These are phyloP conservation scores for Fusarium sp. DNA, from an alignment of 2,329 filamentous ascomycete genomes.

Conservation along the genomic window DNA sequence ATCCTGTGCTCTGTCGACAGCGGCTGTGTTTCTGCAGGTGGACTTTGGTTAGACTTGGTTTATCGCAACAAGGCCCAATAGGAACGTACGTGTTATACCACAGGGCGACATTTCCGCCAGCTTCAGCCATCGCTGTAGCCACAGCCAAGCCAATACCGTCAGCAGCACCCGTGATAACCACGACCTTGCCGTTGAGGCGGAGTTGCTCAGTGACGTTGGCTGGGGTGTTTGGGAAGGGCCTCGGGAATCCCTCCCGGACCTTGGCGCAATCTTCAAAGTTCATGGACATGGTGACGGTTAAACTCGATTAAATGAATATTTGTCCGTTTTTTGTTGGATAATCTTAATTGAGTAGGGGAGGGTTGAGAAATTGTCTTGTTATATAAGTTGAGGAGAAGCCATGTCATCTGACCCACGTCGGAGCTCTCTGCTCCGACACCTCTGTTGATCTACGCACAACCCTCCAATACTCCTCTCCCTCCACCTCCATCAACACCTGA, in stretches of 20 bases:
- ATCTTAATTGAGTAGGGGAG: neutral
- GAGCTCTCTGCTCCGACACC: neutral
- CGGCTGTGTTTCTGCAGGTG: constrained; percentile 51
- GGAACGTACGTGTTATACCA: constrained; percentile 37
- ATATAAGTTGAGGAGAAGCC: neutral
- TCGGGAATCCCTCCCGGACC: constrained; percentile 41
- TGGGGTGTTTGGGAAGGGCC: constrained; percentile 31
- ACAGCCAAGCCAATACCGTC: constrained; percentile 60
- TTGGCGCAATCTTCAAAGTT: constrained; percentile 37
- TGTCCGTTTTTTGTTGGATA: neutral
- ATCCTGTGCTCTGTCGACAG: constrained; percentile 49
- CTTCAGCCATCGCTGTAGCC: constrained; percentile 60
- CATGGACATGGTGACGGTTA: constrained; percentile 44
- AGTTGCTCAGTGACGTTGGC: constrained; percentile 60
- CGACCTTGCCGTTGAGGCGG: constrained; percentile 55
- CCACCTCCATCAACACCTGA: neutral
- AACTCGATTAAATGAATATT: neutral
- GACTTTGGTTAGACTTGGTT: neutral
- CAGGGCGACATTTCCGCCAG: constrained; percentile 54
- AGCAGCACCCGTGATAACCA: constrained; percentile 59
- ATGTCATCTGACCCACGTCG: neutral
- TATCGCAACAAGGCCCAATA: neutral
- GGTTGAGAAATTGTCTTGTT: neutral
- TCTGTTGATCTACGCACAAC: neutral
- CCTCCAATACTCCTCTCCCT: neutral